A percentile compares a stretch with the other conserved stretches of the same genome.
These are phyloP conservation scores for Myxozyma melibiosi DNA, from an alignment of 805 yeast genomes.

Conservation along the genomic window DNA sequence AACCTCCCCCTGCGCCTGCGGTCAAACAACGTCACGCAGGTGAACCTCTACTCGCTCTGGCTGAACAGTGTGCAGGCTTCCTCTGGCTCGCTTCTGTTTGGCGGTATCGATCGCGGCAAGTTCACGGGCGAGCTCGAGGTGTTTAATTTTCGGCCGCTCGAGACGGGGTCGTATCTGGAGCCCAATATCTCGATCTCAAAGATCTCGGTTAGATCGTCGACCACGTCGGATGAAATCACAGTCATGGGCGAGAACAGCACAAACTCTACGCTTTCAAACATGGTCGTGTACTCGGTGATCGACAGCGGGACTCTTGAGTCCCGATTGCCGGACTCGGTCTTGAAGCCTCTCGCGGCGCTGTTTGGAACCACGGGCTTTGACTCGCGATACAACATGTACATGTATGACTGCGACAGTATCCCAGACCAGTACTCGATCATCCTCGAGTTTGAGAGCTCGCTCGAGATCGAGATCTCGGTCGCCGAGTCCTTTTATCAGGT, in stretches of 20 bases:
- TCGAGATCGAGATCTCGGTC: neutral
- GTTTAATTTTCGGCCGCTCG: constrained; percentile 34
- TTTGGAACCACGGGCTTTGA: constrained; percentile 5
- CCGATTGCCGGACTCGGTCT: neutral
- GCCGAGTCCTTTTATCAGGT: constrained; percentile 2
- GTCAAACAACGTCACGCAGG: constrained; percentile 46
- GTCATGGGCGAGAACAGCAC: constrained; percentile 4
- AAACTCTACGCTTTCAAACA: neutral
- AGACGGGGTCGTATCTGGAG: neutral
- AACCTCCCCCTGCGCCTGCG: constrained; percentile 44
- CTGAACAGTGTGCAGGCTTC: constrained; percentile 42
- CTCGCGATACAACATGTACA: neutral
- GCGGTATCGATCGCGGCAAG: constrained; percentile 50
- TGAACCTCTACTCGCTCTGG: constrained; percentile 52
- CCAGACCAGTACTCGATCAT: neutral
- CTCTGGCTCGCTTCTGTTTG: constrained; percentile 47
- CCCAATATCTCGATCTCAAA: constrained; percentile 18
- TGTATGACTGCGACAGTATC: neutral
- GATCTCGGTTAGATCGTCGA: neutral
- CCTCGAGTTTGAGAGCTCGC: constrained; percentile 1
- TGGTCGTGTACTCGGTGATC: neutral
- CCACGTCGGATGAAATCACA: neutral
- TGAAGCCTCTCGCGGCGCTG: constrained; percentile 1
- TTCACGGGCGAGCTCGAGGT: constrained; percentile 44
- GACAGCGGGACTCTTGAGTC: neutral